Evolutionary conservation across 257 asterid genomes (phyloP).

Genomic region (Datura wrightii): DNA sequence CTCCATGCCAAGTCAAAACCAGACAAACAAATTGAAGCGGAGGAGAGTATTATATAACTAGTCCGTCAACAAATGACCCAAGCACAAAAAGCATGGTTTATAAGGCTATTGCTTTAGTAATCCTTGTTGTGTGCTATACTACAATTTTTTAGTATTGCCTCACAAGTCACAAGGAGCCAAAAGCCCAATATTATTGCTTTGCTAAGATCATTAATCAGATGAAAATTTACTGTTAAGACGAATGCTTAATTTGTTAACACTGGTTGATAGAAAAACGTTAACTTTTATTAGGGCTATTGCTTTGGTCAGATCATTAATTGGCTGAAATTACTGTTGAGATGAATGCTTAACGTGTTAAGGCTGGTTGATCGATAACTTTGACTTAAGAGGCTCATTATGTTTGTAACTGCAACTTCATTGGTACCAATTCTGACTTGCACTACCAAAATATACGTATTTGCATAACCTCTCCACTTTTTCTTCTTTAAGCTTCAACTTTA

Average conservation of each 20-base stretch:
- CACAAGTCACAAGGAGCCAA: not conserved
- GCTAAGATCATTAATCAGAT: not conserved
- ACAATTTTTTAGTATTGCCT: not conserved
- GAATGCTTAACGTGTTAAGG: not conserved
- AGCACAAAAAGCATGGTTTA: not conserved
- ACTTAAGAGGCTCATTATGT: not conserved
- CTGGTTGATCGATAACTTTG: not conserved
- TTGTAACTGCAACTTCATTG: not conserved
- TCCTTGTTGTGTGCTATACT: not conserved
- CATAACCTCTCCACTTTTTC: not conserved
- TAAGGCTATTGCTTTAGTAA: not conserved
- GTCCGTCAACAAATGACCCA: not conserved
- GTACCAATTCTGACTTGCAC: not conserved
- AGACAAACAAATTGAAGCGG: no score
- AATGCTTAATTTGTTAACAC: not conserved
- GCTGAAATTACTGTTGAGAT: not conserved
- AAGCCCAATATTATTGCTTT: not conserved
- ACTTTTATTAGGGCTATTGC: slow-evolving; percentile 18
- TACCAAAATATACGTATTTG: not conserved
- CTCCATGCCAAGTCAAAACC: no score
- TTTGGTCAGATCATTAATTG: not conserved
- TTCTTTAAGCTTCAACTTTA: not conserved
- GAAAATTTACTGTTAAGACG: not conserved
- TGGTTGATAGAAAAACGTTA: not conserved
- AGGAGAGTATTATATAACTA: not conserved